Base-by-base conservation (phyloP, 495 filamentous ascomycete genomes). In the Talaromyces wortmannii region DNA sequence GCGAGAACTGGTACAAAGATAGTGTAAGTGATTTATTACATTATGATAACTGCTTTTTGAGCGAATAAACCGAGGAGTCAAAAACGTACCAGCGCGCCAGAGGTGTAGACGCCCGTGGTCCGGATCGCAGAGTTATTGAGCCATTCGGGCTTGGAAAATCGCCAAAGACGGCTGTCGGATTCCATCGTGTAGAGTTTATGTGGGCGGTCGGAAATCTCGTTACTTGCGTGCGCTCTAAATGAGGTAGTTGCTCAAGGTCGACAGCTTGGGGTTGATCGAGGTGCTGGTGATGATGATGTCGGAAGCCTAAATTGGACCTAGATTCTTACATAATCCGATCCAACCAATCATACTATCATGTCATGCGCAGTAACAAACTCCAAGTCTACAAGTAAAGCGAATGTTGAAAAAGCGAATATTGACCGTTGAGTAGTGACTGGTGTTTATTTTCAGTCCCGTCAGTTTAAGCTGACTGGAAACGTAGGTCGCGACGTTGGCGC, bases 61-160 rank as follows among this genome's bases (percentile, higher is more conserved):
- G 23, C 23, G 23, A 53, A 43, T 16, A 45, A 5, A n/a, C 42
- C n/a, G 46, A 48, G 36, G 32, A 43, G 8, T 40, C 13, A 47
- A 47, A 43, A 7, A 76, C 83, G 63, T 82, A 97, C 92, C 72
- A 97, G 69, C 53, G 88, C 91, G 64, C 92, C 92, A 50, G 92
- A 86, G 33, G 77, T 64, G 75, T 96, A 96, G 66, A 97, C 90
- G 64, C 92, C 90, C 59, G 82, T 81, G 63, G 82, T 94, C 56
- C 92, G 83, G 59, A 87, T 84, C 68, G 85, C 85, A 32, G 86
- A 81, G 76, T 85, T 94, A 68, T 94, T 96, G 46, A 97, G 75
- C 92, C 92, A 97, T 73, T 89, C 84, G 10, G 88, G 88, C 78
- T 82, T 87, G 61, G 82, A 72, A 68, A 89, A 90, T 67, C 88